Percentiles rank a stretch among this genome's conserved stretches.
phyloP scores from a whole-genome alignment of 2,329 filamentous ascomycete genomes.

The Penicillium digitatum region DNA sequence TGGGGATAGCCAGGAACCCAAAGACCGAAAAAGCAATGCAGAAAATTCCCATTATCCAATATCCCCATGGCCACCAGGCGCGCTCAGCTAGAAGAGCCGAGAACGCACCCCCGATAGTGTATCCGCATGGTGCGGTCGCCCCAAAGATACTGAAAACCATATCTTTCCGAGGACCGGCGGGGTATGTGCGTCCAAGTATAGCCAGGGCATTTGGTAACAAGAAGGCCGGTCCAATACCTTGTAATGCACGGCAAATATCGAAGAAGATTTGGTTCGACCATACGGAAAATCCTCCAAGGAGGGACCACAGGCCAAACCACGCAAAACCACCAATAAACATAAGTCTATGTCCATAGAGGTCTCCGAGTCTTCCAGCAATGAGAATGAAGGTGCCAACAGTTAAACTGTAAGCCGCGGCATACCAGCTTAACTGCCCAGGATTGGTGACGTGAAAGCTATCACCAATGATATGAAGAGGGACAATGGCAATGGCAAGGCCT shows the following conservation, averaged over 20 bases:
- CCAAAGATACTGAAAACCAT: constrained; percentile 56
- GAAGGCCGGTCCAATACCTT: constrained; percentile 59
- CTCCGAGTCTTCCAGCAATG: constrained; percentile 36
- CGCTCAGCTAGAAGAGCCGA: constrained; percentile 38
- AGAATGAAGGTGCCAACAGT: constrained; percentile 37
- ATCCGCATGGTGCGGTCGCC: constrained; percentile 46
- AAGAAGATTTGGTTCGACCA: constrained; percentile 46
- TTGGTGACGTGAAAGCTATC: constrained; percentile 46
- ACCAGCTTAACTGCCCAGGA: constrained; percentile 45
- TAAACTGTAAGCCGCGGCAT: constrained; percentile 53
- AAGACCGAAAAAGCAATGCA: constrained; percentile 39
- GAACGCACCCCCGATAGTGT: constrained; percentile 41
- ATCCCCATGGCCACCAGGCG: constrained; percentile 52
- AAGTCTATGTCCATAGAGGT: constrained; percentile 37
- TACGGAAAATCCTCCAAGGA: constrained; percentile 36
- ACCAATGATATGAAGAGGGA: constrained; percentile 49
- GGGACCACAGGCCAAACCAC: constrained; percentile 39
- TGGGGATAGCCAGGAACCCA: constrained; percentile 25
- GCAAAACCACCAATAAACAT: constrained; percentile 36
- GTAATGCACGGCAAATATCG: constrained; percentile 51
- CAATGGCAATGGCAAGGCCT: constrained; percentile 30
- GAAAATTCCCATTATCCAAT: constrained; percentile 45
- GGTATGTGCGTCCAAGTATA: constrained; percentile 57
- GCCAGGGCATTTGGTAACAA: constrained; percentile 62
- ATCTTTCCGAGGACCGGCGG: constrained; percentile 54